A percentile compares a stretch with the other conserved stretches of the same genome.
Conservation (phyloP, 2,329 filamentous ascomycete species). For the Fusarium drepaniforme region DNA sequence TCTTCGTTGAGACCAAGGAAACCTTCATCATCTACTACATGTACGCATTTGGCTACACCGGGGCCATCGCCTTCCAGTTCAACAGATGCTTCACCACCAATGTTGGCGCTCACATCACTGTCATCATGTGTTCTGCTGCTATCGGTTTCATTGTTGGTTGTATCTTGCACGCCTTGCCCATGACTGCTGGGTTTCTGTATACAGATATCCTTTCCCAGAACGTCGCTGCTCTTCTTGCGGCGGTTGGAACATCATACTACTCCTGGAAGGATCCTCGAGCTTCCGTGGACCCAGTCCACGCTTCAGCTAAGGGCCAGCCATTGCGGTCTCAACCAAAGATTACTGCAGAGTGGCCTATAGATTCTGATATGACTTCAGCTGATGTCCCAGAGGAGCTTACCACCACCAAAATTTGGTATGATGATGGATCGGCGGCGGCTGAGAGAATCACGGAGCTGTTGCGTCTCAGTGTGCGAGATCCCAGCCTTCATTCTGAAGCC, state of each 20-base stretch:
- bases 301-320: not conserved
- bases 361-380: not conserved
- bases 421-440: not conserved
- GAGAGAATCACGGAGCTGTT: not conserved
- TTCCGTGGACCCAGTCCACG: not conserved
- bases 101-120: conserved; percentile 17
- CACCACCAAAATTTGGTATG: not conserved
- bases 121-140: conserved; percentile 23
- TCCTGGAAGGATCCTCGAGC: conserved; percentile 19
- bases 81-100: conserved; percentile 31
- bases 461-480: not conserved
- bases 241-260: conserved; percentile 19
- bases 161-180: conserved; percentile 19
- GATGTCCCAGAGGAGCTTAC: not conserved
- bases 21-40: conserved; percentile 22
- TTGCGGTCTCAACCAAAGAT: not conserved
- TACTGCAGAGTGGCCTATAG: not conserved
- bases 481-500: not conserved
- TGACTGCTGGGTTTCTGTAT: conserved; percentile 16
- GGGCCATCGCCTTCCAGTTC: conserved; percentile 28
- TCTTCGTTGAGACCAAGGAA: conserved; percentile 17
- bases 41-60: conserved; percentile 21
- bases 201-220: conserved; percentile 25
- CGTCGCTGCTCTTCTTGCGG: conserved; percentile 16
- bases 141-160: conserved; percentile 24